These are phyloP conservation scores for Kalanchoe fedtschenkoi DNA, from an alignment of 164 flowering plant species.

Conservation along the genomic window DNA sequence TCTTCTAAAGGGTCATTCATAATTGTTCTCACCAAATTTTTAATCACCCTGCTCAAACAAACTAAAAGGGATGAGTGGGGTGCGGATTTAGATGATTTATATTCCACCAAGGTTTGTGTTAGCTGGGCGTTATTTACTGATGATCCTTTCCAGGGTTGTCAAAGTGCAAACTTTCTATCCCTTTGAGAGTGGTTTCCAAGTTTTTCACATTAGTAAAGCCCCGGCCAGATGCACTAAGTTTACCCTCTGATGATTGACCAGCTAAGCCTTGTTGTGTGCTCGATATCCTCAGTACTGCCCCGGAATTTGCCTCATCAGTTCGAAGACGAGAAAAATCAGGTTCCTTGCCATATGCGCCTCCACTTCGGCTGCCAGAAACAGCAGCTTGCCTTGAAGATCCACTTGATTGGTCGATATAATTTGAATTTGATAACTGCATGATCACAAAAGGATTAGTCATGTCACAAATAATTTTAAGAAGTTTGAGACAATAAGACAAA, in stretches of 20 bases:
- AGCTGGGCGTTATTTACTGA: not conserved
- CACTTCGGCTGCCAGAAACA: not conserved
- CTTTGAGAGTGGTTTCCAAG: not conserved
- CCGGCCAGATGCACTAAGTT: not conserved
- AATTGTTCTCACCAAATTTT: not conserved
- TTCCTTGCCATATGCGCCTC: not conserved
- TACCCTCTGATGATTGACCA: not conserved
- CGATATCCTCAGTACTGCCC: not conserved
- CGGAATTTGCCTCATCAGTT: not conserved
- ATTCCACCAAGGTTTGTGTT: too few species aligned
- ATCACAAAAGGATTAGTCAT: not conserved
- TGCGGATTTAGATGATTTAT: not conserved
- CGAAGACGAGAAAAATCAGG: not conserved
- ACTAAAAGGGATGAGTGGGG: constrained; percentile 3
- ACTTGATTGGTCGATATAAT: not conserved
- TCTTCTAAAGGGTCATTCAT: not conserved
- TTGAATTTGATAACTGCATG: constrained; percentile 3
- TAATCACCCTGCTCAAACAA: not conserved
- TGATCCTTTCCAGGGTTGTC: not conserved
- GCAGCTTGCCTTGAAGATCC: constrained; percentile 7
- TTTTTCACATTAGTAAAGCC: not conserved
- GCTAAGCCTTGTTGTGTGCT: not conserved
- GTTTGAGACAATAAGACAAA: not conserved
- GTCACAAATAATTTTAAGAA: not conserved
- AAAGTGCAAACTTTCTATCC: not conserved